phyloP scores from a whole-genome alignment of 176 grass and related monocot genomes.

The Aegilops tauschii region DNA sequence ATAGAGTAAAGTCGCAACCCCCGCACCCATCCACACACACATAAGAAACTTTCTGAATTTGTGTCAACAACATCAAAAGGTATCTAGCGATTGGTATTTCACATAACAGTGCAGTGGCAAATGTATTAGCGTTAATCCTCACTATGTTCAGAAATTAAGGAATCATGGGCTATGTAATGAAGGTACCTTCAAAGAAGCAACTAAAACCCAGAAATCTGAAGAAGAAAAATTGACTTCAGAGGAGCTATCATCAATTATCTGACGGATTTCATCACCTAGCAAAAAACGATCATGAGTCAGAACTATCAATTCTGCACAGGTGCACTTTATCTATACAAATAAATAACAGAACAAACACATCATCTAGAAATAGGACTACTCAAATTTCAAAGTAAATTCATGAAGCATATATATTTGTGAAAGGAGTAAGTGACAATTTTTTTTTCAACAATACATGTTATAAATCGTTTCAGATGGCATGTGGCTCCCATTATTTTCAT shows the following conservation, averaged over 20 bases:
- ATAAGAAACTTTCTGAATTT: background rate
- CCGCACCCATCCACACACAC: background rate
- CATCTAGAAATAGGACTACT: background rate
- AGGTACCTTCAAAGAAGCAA: conserved; percentile 86
- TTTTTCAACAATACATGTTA: background rate
- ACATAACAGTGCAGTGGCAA: background rate
- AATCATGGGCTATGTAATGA: background rate
- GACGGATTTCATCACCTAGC: conserved; percentile 63
- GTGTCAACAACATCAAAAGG: conserved; percentile 2
- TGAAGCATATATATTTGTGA: background rate
- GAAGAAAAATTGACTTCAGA: conserved; percentile 68
- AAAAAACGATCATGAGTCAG: conserved; percentile 26
- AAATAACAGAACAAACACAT: background rate
- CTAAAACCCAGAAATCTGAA: conserved; percentile 94
- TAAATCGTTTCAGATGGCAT: background rate
- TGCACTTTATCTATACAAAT: background rate
- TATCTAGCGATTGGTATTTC: background rate
- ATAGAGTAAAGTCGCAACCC: background rate
- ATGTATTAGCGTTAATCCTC: background rate
- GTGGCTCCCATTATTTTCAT: background rate
- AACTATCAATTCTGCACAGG: background rate
- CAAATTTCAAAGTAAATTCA: background rate
- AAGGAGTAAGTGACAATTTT: too few relatives aligned
- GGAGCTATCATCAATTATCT: conserved; percentile 69
- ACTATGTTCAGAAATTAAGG: background rate